Conservation (phyloP, 352 stramenopile species). For the Globisporangium radiosum region DNA sequence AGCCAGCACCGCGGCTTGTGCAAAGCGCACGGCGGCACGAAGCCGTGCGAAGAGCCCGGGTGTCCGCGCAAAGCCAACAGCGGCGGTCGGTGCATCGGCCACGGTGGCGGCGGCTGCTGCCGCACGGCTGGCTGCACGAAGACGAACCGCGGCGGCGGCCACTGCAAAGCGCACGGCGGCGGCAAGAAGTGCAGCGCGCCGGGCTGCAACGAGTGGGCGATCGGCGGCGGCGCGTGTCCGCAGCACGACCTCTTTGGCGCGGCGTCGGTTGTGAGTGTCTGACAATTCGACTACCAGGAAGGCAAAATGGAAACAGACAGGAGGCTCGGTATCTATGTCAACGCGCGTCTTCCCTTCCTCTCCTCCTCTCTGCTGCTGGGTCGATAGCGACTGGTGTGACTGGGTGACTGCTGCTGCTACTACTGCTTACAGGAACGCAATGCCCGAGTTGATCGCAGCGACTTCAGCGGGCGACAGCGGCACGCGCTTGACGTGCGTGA, state of each 20-base stretch:
- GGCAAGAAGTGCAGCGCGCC: conserved; percentile 65
- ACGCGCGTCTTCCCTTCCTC: neutral
- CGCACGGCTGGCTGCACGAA: conserved; percentile 60
- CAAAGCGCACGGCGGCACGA: conserved; percentile 73
- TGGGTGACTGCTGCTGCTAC: neutral
- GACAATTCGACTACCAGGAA: conserved; percentile 5
- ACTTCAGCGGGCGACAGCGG: conserved; percentile 59
- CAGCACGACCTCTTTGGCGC: conserved; percentile 53
- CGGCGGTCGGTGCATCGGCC: conserved; percentile 74
- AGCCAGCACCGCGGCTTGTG: conserved; percentile 61
- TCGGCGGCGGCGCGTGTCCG: conserved; percentile 57
- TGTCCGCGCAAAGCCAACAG: conserved; percentile 70
- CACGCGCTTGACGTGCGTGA: conserved; percentile 56
- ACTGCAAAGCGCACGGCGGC: conserved; percentile 74
- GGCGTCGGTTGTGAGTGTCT: conserved; percentile 42
- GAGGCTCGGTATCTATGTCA: conserved; percentile 4
- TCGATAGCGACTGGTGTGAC: neutral
- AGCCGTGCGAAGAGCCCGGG: conserved; percentile 46
- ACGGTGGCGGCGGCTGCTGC: conserved; percentile 69
- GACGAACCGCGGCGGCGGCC: conserved; percentile 70
- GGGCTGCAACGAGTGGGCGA: conserved; percentile 65
- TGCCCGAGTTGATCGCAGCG: conserved; percentile 74
- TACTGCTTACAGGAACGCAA: conserved; percentile 56
- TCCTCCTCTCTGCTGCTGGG: neutral
- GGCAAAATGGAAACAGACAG: neutral